Evolutionary conservation across 805 yeast species (phyloP).

Genomic region (Yarrowia hollandica): DNA sequence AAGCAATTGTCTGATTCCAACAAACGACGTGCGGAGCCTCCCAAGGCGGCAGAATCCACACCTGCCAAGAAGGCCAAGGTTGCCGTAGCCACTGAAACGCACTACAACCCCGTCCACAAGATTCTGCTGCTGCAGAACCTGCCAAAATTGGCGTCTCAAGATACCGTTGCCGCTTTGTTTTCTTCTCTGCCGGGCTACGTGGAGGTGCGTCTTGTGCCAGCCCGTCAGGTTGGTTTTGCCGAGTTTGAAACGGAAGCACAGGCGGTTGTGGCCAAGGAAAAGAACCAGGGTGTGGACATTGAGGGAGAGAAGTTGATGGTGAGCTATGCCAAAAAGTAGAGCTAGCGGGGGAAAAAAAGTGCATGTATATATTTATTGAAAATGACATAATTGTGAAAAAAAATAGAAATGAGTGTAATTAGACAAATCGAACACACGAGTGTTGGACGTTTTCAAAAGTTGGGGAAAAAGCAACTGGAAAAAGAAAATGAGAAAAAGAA

Average conservation of each 20-base stretch:
- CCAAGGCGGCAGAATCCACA: background rate
- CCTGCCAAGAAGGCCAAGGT: background rate
- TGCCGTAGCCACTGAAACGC: constrained; percentile 30
- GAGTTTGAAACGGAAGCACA: constrained; percentile 63
- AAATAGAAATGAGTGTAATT: too few relatives aligned
- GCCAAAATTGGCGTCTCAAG: constrained; percentile 48
- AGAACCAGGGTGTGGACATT: constrained; percentile 36
- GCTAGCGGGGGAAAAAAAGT: too few relatives aligned
- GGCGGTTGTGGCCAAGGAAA: constrained; percentile 49
- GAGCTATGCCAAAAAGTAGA: constrained; percentile 42
- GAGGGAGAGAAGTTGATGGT: constrained; percentile 37
- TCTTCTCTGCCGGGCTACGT: constrained; percentile 57
- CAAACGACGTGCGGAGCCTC: background rate
- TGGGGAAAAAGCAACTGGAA: too few relatives aligned
- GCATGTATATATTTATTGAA: constrained; percentile 10
- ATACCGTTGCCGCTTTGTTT: constrained; percentile 51
- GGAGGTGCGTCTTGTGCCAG: constrained; percentile 64
- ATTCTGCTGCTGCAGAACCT: constrained; percentile 66
- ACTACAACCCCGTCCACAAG: constrained; percentile 62
- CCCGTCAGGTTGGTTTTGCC: constrained; percentile 72
- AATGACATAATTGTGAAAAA: too few relatives aligned
- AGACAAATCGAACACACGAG: too few relatives aligned
- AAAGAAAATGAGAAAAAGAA: too few relatives aligned
- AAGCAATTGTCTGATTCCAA: constrained; percentile 26
- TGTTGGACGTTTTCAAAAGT: too few relatives aligned